phyloP scores from a whole-genome alignment of 108 stramenopile genomes.

The Epipyxis sp. region DNA sequence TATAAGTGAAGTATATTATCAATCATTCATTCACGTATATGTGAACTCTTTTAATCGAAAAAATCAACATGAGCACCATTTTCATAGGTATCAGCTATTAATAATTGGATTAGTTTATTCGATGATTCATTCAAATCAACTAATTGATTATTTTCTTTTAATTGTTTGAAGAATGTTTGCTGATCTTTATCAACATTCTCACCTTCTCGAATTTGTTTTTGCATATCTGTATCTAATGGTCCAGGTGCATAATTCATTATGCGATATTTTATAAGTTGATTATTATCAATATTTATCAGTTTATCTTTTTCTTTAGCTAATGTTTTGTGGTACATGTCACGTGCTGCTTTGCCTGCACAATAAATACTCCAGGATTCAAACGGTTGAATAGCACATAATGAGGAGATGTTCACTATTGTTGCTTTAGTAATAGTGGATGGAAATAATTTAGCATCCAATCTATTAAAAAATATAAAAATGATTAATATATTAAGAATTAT shows the following conservation, averaged over 20 bases:
- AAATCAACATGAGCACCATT: conserved; percentile 51
- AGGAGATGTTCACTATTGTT: conserved; percentile 48
- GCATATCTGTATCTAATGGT: conserved; percentile 54
- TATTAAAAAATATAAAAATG: neutral
- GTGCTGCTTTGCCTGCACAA: conserved; percentile 51
- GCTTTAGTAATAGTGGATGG: too few species aligned
- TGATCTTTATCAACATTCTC: neutral
- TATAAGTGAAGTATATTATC: too few species aligned
- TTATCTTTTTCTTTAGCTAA: conserved; percentile 41
- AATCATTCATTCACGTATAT: neutral
- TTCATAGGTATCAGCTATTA: conserved; percentile 5
- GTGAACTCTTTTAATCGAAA: conserved; percentile 33
- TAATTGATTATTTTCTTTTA: conserved; percentile 34
- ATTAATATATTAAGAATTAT: neutral
- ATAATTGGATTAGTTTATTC: conserved; percentile 40
- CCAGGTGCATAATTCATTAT: conserved; percentile 57
- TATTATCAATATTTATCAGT: neutral
- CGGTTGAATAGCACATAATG: conserved; percentile 49
- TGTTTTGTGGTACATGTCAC: conserved; percentile 54
- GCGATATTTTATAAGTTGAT: conserved; percentile 5
- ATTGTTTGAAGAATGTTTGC: conserved; percentile 5
- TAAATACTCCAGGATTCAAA: conserved; percentile 47
- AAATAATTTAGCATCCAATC: neutral
- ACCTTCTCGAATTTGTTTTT: conserved; percentile 30
- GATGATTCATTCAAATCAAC: conserved; percentile 43